Evolutionary conservation across 2,329 filamentous ascomycete genomes (phyloP).

Genomic region (Verticillium longisporum): DNA sequence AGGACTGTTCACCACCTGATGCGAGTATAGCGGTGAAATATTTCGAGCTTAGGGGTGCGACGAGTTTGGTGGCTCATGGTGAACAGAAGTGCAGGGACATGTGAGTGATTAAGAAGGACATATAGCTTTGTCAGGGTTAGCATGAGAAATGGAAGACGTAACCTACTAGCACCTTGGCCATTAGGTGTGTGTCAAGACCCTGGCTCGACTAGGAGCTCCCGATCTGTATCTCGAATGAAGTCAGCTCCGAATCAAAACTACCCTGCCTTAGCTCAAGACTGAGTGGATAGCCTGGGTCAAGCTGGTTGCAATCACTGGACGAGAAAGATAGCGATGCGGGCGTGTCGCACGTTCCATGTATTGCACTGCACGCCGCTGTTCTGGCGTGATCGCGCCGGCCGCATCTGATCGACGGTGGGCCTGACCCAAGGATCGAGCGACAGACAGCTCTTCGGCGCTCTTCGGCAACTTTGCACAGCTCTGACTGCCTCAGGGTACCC

Average conservation of each 20-base stretch:
- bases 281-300: conserved; percentile 2
- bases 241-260: conserved; percentile 7
- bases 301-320: conserved; percentile 6
- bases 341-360: conserved; percentile 8
- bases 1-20: background rate
- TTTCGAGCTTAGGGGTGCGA: background rate
- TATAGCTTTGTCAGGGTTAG: background rate
- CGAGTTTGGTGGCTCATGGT: background rate
- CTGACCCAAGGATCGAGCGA: background rate
- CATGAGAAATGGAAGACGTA: conserved; percentile 9
- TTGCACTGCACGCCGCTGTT: conserved; percentile 8
- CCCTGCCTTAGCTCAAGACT: conserved; percentile 9
- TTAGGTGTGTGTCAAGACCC: conserved; percentile 5
- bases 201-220: conserved; percentile 3
- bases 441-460: background rate
- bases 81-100: background rate
- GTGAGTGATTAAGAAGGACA: background rate
- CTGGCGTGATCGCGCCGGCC: conserved; percentile 12
- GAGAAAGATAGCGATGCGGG: conserved; percentile 7
- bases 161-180: background rate
- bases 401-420: background rate
- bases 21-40: background rate
- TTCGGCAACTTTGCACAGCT: no score
- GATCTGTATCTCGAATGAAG: background rate
- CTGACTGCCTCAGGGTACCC: background rate